Evolutionary conservation across 495 filamentous ascomycete species (phyloP).

Genomic region (Tuber indicum): DNA sequence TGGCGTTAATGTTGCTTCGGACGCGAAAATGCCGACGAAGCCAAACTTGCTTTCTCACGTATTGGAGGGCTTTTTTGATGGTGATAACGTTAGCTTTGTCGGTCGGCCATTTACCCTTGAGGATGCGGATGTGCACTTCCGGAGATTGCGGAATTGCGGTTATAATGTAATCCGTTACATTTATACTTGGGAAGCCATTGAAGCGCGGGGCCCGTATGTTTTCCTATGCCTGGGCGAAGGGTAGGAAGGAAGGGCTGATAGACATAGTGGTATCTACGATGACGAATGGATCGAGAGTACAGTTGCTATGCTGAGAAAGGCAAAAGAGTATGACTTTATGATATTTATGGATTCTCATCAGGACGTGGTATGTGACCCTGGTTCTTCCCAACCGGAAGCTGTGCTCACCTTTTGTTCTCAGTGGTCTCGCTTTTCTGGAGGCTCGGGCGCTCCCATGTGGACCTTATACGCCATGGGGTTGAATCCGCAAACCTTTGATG

Average conservation of each 20-base stretch:
- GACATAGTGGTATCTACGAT: slow-evolving; percentile 66
- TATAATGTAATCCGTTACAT: slow-evolving; percentile 96
- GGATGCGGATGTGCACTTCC: slow-evolving; percentile 81
- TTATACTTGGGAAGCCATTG: slow-evolving; percentile 99
- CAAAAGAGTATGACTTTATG: slow-evolving; percentile 87
- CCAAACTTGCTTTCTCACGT: slow-evolving; percentile 78
- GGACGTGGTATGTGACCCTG: slow-evolving; percentile 53
- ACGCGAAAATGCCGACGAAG: slow-evolving; percentile 64
- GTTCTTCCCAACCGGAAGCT: neutral
- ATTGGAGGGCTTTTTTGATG: slow-evolving; percentile 77
- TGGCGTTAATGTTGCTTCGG: slow-evolving; percentile 63
- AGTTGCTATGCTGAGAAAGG: slow-evolving; percentile 70
- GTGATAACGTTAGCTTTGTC: slow-evolving; percentile 84
- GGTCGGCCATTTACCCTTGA: slow-evolving; percentile 73
- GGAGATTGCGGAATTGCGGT: slow-evolving; percentile 75
- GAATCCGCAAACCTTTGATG: slow-evolving; percentile 73
- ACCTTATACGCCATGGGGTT: slow-evolving; percentile 90
- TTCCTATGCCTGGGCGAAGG: neutral
- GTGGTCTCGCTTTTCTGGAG: slow-evolving; percentile 93
- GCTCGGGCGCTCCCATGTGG: slow-evolving; percentile 96
- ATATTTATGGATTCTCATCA: slow-evolving; percentile 98
- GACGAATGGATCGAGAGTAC: slow-evolving; percentile 90
- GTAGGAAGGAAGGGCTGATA: neutral
- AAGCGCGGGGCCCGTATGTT: slow-evolving; percentile 65
- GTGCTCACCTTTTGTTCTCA: slow-evolving; percentile 40